These are phyloP conservation scores for Suillus bovinus DNA, from an alignment of 768 basidiomycete genomes.

Conservation along the genomic window DNA sequence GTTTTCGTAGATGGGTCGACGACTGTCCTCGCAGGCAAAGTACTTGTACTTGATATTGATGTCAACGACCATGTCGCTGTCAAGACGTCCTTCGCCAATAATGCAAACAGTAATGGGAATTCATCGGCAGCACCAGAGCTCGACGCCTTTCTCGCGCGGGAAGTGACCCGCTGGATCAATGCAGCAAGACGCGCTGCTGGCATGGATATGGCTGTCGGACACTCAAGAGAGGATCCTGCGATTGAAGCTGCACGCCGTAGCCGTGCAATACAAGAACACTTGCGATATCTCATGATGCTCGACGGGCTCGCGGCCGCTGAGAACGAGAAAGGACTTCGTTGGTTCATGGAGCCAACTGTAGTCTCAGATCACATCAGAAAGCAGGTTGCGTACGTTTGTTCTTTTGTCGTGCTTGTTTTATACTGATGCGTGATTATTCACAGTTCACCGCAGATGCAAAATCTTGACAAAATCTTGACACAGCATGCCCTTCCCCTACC, in stretches of 20 bases:
- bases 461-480: conserved; percentile 69
- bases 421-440: background rate
- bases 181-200: conserved; percentile 39
- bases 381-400: conserved; percentile 14
- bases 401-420: background rate
- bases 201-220: conserved; percentile 24
- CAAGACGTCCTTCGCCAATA: conserved; percentile 73
- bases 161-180: conserved; percentile 55
- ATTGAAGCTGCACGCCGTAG: conserved; percentile 53
- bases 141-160: conserved; percentile 60
- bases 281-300: conserved; percentile 71
- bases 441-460: conserved; percentile 39
- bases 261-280: conserved; percentile 49
- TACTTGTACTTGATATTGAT: conserved; percentile 79
- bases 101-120: conserved; percentile 45
- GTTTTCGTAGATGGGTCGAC: conserved; percentile 66
- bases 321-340: conserved; percentile 64
- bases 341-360: conserved; percentile 59
- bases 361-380: conserved; percentile 21
- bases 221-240: conserved; percentile 47
- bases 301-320: conserved; percentile 60
- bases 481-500: conserved; percentile 65
- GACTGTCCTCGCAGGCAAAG: conserved; percentile 72
- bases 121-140: conserved; percentile 44
- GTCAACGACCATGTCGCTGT: conserved; percentile 51